Evolutionary conservation across 2,329 filamentous ascomycete genomes (phyloP).

Genomic region (Penicillium palitans): DNA sequence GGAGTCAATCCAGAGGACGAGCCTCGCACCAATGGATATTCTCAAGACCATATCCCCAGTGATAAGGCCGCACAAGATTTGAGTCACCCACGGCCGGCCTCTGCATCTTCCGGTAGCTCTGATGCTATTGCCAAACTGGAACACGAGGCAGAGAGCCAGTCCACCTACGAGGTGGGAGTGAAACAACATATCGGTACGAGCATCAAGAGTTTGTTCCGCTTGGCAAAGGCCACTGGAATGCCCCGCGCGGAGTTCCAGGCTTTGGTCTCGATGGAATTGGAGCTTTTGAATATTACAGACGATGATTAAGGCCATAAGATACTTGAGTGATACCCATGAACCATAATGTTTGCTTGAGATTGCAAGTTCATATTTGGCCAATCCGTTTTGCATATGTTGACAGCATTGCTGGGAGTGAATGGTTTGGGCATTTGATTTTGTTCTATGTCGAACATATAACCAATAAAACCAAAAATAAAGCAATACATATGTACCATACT

Average conservation of each 20-base stretch:
- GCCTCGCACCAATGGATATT: slow-evolving; percentile 27
- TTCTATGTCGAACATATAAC: not conserved
- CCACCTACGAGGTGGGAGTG: slow-evolving; percentile 60
- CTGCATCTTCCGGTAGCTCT: slow-evolving; percentile 46
- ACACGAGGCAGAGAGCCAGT: slow-evolving; percentile 51
- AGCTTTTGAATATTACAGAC: slow-evolving; percentile 58
- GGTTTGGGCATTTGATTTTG: not conserved
- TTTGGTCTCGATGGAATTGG: slow-evolving; percentile 60
- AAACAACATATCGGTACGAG: slow-evolving; percentile 64
- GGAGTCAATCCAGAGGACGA: slow-evolving; percentile 20
- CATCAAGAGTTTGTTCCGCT: slow-evolving; percentile 63
- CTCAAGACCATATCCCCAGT: slow-evolving; percentile 18
- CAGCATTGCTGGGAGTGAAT: slow-evolving; percentile 7
- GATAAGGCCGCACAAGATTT: slow-evolving; percentile 33
- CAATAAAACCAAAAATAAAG: not conserved
- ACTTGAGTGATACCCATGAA: slow-evolving; percentile 26
- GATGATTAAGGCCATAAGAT: slow-evolving; percentile 36
- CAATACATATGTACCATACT: too few species aligned
- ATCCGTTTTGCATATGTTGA: slow-evolving; percentile 6
- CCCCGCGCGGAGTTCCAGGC: slow-evolving; percentile 59
- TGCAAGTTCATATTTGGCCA: slow-evolving; percentile 8
- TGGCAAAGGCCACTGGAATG: slow-evolving; percentile 61
- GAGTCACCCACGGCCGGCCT: slow-evolving; percentile 47
- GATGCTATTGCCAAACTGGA: slow-evolving; percentile 54
- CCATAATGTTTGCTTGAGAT: slow-evolving; percentile 15